Evolutionary conservation across 2,329 filamentous ascomycete species (phyloP), one percentile per base, ranked within the genome.

Genomic region (Esteya vermicola): DNA sequence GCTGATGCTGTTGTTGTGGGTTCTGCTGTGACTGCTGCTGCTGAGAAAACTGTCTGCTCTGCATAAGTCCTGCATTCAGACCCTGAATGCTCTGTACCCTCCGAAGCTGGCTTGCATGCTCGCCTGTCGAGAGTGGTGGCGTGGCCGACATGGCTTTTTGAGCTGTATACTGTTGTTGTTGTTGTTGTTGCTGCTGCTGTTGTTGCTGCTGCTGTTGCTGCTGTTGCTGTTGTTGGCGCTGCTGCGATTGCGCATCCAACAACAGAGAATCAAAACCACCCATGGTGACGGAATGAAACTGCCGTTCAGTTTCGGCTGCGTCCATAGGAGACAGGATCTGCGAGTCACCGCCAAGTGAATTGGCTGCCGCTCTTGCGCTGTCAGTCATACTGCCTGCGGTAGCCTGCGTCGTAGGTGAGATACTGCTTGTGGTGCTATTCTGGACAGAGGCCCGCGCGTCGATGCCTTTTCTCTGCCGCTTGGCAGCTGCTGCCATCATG

Each of bases 381-480:
- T 13, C 35, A 8, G 34, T n/a, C 6, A 36, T 27, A 16, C 34
- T 20, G 34, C 27, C 16, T 12, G 33, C 21, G 13, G 33, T 22
- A 16, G 45, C 30, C 5, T 40, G 36, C 9, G 42, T 36, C 2
- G 32, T 25, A 14, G 46, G 36, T 14, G 45, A 43, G 3, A 41
- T 36, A 14, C 26, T 40, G 32, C 42, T 37, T 41, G 35, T 33
- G 41, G n/a, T 39, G 42, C 36, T 43, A 47, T 32, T 48, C 44
- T 34, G 56, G 39, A 43, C 44, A 36, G 25, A 44, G 13, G 38
- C 45, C 50, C 14, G 40, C 9, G 53, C 33, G 13, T 56, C 54
- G 35, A 55, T 59, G 16, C 50, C 51, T 41, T 61, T 64, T 12
- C 59, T 52, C 40, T 59, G 58, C 23, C 58, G 53, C 43, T 64